These are phyloP conservation scores for Epichloe elymi DNA, from an alignment of 2,329 filamentous ascomycete genomes.

Conservation along the genomic window DNA sequence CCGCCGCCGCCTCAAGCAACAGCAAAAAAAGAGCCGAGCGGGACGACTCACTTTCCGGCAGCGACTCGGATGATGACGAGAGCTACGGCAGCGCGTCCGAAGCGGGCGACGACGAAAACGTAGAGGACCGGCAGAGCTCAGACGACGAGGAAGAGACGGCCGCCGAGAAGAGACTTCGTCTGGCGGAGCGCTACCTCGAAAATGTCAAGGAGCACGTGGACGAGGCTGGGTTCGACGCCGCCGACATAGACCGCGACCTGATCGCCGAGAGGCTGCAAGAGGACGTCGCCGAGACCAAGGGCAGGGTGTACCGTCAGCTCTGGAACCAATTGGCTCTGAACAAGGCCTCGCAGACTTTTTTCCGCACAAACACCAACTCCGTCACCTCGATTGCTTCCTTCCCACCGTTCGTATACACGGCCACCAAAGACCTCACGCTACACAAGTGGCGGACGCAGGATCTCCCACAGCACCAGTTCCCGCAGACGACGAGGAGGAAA, in stretches of 20 bases:
- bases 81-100: slow-evolving; percentile 23
- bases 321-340: slow-evolving; percentile 59
- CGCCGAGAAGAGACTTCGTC: slow-evolving; percentile 69
- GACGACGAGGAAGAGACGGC: slow-evolving; percentile 79
- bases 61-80: slow-evolving; percentile 58
- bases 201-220: slow-evolving; percentile 77
- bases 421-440: slow-evolving; percentile 70
- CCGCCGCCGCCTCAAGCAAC: slow-evolving; percentile 21
- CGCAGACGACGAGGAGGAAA: slow-evolving; percentile 44
- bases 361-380: slow-evolving; percentile 64
- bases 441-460: slow-evolving; percentile 82
- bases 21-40: slow-evolving; percentile 34
- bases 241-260: slow-evolving; percentile 81
- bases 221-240: slow-evolving; percentile 77
- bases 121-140: slow-evolving; percentile 34
- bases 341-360: slow-evolving; percentile 54
- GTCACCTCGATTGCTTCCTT: slow-evolving; percentile 71
- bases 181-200: slow-evolving; percentile 87
- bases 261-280: slow-evolving; percentile 84
- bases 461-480: slow-evolving; percentile 45
- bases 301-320: slow-evolving; percentile 72
- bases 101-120: slow-evolving; percentile 30
- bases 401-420: slow-evolving; percentile 73
- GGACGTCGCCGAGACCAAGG: slow-evolving; percentile 85
- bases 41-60: slow-evolving; percentile 76